Base-by-base conservation (phyloP, 2,329 filamentous ascomycete genomes). In the Dactylella cylindrospora region DNA sequence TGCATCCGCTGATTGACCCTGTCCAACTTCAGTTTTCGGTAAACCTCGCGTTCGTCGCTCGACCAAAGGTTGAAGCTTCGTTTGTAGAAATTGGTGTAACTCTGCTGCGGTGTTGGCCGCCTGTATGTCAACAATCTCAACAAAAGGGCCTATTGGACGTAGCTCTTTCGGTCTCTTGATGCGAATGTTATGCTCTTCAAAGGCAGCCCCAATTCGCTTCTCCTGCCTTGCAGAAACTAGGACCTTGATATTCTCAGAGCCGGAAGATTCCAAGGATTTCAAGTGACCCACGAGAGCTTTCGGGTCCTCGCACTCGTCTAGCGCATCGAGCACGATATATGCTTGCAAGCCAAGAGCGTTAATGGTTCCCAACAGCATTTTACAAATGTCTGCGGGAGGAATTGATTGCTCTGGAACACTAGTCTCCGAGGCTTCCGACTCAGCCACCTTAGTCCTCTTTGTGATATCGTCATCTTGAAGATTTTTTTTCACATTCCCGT, bases 291-390 rank as follows among this genome's bases (percentile, higher is more conserved):
- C 32, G 5, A 54, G n/a, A 10, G 7, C 9, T 20, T 54, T 54
- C 23, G 25, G 4, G 22, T 54, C 50, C 10, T 54, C 22, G 26
- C 50, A 54, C 28, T 54, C 50, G 20, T 54, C 50, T 17, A 54
- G 19, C 6, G 50, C 50, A 39, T 54, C 50, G 20, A 54, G 25
- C 31, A 54, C 33, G 15, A 54, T 54, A 25, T 45, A 54, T 7
- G 40, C 9, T 13, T 28, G 31, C 39, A 46, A 12, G 2, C n/a
- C 43, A n/a, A n/a, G n/a, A n/a, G n/a, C n/a, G n/a, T n/a, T n/a
- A n/a, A n/a, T n/a, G n/a, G n/a, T n/a, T n/a, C n/a, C n/a, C n/a
- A n/a, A n/a, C n/a, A n/a, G n/a, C n/a, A n/a, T n/a, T n/a, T n/a
- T n/a, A n/a, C n/a, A n/a, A n/a, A n/a, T n/a, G n/a, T n/a, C n/a